phyloP scores from a whole-genome alignment of 441 rosid species.

The Erodium moschatum region DNA sequence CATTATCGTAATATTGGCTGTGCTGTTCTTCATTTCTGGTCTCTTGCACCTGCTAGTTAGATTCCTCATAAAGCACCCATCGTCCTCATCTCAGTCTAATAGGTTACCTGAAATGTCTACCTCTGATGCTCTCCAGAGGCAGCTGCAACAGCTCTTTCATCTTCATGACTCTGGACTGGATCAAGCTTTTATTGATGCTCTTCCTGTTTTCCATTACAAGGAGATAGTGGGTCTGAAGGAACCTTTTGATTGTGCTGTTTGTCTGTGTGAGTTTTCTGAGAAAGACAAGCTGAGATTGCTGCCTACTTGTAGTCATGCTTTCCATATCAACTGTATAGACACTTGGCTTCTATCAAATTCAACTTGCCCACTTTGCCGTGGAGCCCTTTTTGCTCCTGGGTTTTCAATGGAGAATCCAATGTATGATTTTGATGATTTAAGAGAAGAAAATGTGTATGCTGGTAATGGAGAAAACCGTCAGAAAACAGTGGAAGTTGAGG shows the following conservation, averaged over 20 bases:
- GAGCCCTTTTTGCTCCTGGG: constrained; percentile 19
- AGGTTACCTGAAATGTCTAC: background rate
- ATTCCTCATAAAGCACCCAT: background rate
- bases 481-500: constrained; percentile 46
- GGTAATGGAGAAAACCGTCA: constrained; percentile 28
- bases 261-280: constrained; percentile 7
- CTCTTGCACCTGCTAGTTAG: background rate
- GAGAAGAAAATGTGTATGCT: constrained; percentile 33
- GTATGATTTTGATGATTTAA: constrained; percentile 31
- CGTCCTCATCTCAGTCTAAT: background rate
- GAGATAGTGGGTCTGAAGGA: constrained; percentile 2
- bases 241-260: constrained; percentile 16
- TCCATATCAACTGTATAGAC: constrained; percentile 14
- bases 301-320: constrained; percentile 13
- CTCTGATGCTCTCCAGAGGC: background rate
- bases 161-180: background rate
- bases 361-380: constrained; percentile 15
- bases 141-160: background rate
- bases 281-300: constrained; percentile 12
- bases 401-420: constrained; percentile 39
- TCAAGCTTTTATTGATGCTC: constrained; percentile 6
- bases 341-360: constrained; percentile 12
- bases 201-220: constrained; percentile 8
- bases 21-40: background rate
- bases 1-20: background rate